phyloP scores from a whole-genome alignment of 805 yeast species.

The Cyberlindnera petersonii region DNA sequence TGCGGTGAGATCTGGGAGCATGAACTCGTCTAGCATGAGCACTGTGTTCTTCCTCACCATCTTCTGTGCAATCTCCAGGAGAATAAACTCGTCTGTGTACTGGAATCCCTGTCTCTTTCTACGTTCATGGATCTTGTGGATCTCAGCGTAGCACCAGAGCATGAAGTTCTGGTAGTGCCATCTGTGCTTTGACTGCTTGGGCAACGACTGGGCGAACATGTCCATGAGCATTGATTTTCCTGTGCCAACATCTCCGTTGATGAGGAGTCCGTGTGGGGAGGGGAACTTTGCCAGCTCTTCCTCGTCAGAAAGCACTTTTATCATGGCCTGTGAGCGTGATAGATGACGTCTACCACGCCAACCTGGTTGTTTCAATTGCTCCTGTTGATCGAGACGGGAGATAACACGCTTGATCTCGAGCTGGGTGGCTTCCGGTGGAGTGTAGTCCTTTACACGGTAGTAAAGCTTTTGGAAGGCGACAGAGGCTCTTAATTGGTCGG shows the following conservation, averaged over 20 bases:
- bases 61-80: slow-evolving; percentile 63
- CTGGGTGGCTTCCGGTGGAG: slow-evolving; percentile 33
- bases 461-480: slow-evolving; percentile 60
- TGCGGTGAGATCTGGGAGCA: slow-evolving; percentile 72
- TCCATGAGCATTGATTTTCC: slow-evolving; percentile 76
- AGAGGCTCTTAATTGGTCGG: slow-evolving; percentile 57
- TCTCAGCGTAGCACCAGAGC: slow-evolving; percentile 61
- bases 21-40: slow-evolving; percentile 66
- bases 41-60: slow-evolving; percentile 56
- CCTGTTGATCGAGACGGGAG: slow-evolving; percentile 10
- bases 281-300: slow-evolving; percentile 51
- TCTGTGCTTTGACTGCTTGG: slow-evolving; percentile 58
- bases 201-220: slow-evolving; percentile 62
- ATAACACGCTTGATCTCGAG: slow-evolving; percentile 9
- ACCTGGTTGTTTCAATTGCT: not conserved
- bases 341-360: slow-evolving; percentile 8
- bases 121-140: slow-evolving; percentile 43
- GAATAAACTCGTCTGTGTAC: slow-evolving; percentile 56
- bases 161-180: slow-evolving; percentile 73
- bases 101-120: slow-evolving; percentile 27
- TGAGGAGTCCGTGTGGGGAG: slow-evolving; percentile 60
- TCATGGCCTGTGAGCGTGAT: slow-evolving; percentile 33
- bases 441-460: slow-evolving; percentile 53
- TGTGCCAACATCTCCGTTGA: slow-evolving; percentile 68
- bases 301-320: slow-evolving; percentile 53